phyloP scores from a whole-genome alignment of 441 rosid genomes.

The Syzygium syzygioides region DNA sequence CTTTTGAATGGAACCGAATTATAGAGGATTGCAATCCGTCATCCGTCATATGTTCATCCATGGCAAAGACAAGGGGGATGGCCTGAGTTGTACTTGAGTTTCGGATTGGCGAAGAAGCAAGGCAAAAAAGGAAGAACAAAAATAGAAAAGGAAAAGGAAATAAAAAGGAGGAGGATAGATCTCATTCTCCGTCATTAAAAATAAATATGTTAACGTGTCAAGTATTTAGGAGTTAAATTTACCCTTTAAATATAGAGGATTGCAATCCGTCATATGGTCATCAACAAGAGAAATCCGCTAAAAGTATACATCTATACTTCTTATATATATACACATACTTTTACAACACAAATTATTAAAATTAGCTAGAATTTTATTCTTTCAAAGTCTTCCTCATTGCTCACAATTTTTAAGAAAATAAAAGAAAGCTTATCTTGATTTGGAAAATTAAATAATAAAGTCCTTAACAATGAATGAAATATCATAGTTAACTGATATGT shows the following conservation, averaged over 20 bases:
- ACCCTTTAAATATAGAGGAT: neutral
- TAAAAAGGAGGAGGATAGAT: neutral
- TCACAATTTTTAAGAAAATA: neutral
- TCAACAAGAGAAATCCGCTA: neutral
- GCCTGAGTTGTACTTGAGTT: neutral
- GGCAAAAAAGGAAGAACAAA: neutral
- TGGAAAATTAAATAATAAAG: neutral
- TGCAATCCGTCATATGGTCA: neutral
- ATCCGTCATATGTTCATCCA: too few species aligned
- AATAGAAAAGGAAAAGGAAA: neutral
- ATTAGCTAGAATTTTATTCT: neutral
- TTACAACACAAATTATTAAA: neutral
- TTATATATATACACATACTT: neutral
- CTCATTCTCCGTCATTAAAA: neutral
- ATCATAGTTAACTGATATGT: neutral
- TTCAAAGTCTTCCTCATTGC: neutral
- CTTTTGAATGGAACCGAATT: neutral
- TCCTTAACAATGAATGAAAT: neutral
- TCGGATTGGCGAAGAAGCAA: neutral
- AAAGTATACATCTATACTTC: neutral
- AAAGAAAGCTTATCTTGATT: neutral
- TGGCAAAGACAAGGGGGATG: neutral
- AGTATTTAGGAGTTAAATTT: neutral
- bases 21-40: too few species aligned
- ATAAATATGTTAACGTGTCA: neutral